Evolutionary conservation across 495 filamentous ascomycete genomes (phyloP), one percentile per base, ranked within the genome.

Genomic region (Viridothelium virens): DNA sequence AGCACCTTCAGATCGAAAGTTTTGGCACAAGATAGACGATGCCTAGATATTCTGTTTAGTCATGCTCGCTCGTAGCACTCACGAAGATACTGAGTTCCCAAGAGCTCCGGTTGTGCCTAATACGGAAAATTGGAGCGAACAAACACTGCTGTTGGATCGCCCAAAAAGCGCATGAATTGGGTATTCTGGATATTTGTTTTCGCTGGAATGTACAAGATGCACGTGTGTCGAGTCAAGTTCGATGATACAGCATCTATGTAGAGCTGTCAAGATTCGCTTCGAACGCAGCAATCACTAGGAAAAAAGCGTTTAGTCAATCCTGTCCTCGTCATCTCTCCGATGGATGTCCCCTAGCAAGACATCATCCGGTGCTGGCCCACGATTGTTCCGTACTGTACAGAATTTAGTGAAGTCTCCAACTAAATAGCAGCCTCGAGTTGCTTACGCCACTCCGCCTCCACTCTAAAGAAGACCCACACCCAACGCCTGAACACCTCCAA

Each of bases 391-490:
- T 38, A 84, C 82, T 84, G 31, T 10, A 7, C 11, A 2, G 7
- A 6, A 9, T 66, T 63, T n/a, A 63, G 31, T 16, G 5, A 41
- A 1, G 38, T 39, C 12, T 12, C 36, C 53, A 59, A 36, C 31
- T 3, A 9, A 10, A 34, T 33, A 3, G 18, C 6, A 33, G 7
- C 7, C 5, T n/a, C 5, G 48, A 14, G 14, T 36, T 10, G 14
- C 53, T 34, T 59, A 59, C 53, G 33, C 89, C 89, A 96, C 80
- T 98, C 94, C 31, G 90, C 89, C 80, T 98, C 94, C 33, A 92
- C 86, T 2, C 94, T 85, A 74, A 97, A 92, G 77, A 97, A 97
- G 56, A 94, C 90, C 94, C 94, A 98, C 70, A 97, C 84, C 92
- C 92, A 97, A 18, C 94, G 83, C 48, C 94, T 84, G 25, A 89